Evolutionary conservation across 441 rosid genomes (phyloP).

Genomic region (Gossypium schwendimanii): DNA sequence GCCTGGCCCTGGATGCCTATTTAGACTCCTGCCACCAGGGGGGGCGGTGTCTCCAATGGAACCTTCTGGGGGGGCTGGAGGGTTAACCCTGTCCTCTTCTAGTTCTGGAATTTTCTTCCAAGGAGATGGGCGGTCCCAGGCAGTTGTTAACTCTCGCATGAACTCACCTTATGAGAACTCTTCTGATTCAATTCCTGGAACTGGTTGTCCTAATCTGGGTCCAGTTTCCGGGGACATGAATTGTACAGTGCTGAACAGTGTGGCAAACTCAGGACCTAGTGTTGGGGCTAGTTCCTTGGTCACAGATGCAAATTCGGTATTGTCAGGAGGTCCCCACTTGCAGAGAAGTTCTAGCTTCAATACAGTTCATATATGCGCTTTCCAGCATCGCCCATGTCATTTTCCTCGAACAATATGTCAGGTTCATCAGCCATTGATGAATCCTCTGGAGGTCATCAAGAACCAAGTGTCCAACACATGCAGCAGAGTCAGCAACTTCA

Average conservation of each 20-base stretch:
- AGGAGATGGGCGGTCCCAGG: conserved; percentile 90
- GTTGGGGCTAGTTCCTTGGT: conserved; percentile 92
- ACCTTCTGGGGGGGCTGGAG: conserved; percentile 75
- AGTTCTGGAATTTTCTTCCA: conserved; percentile 92
- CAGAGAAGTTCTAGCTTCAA: conserved; percentile 94
- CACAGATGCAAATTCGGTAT: conserved; percentile 91
- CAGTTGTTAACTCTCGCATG: conserved; percentile 78
- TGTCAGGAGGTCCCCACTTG: conserved; percentile 83
- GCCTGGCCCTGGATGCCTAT: conserved; percentile 73
- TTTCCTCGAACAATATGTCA: conserved; percentile 84
- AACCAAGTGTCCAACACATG: conserved; percentile 51
- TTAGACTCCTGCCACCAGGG: conserved; percentile 54
- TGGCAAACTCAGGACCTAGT: conserved; percentile 87
- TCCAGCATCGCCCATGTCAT: conserved; percentile 96
- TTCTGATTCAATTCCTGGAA: conserved; percentile 64
- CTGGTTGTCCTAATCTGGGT: conserved; percentile 58
- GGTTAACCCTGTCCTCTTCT: conserved; percentile 82
- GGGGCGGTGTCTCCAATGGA: conserved; percentile 60
- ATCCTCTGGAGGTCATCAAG: conserved; percentile 67
- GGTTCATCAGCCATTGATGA: conserved; percentile 87
- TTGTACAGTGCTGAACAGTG: conserved; percentile 68
- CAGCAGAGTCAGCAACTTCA: conserved; percentile 44
- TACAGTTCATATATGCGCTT: conserved; percentile 86
- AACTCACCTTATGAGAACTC: conserved; percentile 77
- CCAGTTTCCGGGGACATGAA: conserved; percentile 79